Conservation (phyloP, 108 stramenopile species). For the Cyclotella kingstonii region DNA sequence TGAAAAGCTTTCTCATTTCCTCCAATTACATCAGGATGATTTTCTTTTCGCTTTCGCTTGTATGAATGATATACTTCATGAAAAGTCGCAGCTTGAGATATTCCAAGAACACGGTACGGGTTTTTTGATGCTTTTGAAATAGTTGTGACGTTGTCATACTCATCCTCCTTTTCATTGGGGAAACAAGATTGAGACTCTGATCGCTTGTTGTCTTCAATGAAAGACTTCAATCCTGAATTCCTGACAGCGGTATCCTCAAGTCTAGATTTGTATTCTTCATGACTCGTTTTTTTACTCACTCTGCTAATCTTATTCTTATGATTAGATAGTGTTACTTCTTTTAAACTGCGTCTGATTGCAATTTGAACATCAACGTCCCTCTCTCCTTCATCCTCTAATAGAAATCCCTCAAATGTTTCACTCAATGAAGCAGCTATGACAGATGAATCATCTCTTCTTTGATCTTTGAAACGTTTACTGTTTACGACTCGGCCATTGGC, state of each 20-base stretch:
- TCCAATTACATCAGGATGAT: conserved; percentile 7
- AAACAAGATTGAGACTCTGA: conserved; percentile 5
- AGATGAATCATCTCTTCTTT: conserved; percentile 26
- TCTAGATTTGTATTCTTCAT: conserved; percentile 3
- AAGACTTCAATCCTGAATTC: conserved; percentile 20
- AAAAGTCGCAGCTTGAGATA: conserved; percentile 13
- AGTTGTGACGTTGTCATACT: conserved; percentile 39
- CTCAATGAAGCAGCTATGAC: conserved; percentile 26
- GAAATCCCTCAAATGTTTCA: conserved; percentile 29
- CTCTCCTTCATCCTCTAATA: conserved; percentile 7
- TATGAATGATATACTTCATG: conserved; percentile 29
- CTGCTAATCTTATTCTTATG: not conserved
- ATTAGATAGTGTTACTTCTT: conserved; percentile 7
- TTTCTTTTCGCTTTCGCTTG: conserved; percentile 22
- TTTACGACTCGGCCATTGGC: no score
- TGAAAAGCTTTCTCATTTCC: conserved; percentile 39
- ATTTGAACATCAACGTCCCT: conserved; percentile 20
- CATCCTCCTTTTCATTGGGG: not conserved
- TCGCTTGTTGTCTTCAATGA: conserved; percentile 8
- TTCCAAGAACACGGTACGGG: conserved; percentile 28
- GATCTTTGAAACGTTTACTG: no score
- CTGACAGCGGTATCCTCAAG: conserved; percentile 1
- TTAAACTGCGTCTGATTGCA: conserved; percentile 17
- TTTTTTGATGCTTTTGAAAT: conserved; percentile 44
- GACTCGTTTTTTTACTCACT: not conserved